Evolutionary conservation across 2,329 filamentous ascomycete genomes (phyloP).

Genomic region (Shiraia bambusicola): DNA sequence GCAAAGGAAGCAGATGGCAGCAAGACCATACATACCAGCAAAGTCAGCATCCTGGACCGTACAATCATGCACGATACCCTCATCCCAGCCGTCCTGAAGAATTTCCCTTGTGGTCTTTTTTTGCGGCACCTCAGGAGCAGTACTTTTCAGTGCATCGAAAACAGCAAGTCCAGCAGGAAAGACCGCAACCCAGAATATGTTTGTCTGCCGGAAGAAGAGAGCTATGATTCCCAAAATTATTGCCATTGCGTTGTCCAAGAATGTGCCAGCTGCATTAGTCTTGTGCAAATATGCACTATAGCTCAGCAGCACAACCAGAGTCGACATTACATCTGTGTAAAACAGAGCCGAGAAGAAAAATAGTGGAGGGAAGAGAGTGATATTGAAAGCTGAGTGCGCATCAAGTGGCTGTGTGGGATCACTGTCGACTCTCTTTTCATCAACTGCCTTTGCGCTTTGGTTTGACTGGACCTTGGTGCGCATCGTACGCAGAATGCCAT

Average conservation of each 20-base stretch:
- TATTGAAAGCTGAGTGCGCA: conserved; percentile 70
- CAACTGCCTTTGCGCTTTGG: neutral
- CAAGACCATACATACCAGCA: conserved; percentile 17
- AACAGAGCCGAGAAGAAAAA: conserved; percentile 97
- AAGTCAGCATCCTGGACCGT: conserved; percentile 24
- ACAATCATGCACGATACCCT: conserved; percentile 25
- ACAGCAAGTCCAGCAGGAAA: conserved; percentile 64
- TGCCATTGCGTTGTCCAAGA: conserved; percentile 13
- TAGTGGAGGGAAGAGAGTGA: conserved; percentile 80
- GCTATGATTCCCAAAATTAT: conserved; percentile 63
- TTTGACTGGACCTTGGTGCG: conserved; percentile 4
- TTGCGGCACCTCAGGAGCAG: neutral
- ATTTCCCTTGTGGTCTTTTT: conserved; percentile 3
- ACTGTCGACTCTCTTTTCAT: neutral
- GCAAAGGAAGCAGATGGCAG: neutral
- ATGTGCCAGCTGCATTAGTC: conserved; percentile 10
- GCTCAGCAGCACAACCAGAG: conserved; percentile 69
- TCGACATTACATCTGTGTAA: conserved; percentile 89
- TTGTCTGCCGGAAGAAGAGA: conserved; percentile 85
- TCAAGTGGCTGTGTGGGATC: conserved; percentile 41
- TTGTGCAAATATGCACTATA: conserved; percentile 57
- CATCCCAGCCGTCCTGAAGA: conserved; percentile 24
- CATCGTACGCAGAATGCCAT: conserved; percentile 24
- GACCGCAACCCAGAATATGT: conserved; percentile 90
- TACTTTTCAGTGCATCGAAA: conserved; percentile 27